Conservation (phyloP, 176 grass and related monocot species). For the Bothriochloa decipiens region DNA sequence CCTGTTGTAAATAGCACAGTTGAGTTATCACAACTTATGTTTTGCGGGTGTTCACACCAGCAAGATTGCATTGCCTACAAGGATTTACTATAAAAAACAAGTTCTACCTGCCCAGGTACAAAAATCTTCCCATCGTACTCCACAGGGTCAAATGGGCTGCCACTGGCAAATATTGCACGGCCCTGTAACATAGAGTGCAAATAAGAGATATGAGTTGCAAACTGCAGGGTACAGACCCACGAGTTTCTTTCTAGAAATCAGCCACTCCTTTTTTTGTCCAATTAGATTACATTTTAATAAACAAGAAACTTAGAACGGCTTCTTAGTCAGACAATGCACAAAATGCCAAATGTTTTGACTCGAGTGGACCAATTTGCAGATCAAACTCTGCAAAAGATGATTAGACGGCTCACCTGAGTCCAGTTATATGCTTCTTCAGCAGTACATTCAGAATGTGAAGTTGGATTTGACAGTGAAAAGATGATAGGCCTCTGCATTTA, state of each 20-base stretch:
- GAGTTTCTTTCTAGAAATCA: not conserved
- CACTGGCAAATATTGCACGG: constrained; percentile 93
- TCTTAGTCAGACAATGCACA: not conserved
- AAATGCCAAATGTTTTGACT: not conserved
- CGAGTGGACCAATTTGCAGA: not conserved
- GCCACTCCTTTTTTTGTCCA: not conserved
- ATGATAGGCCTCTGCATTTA: constrained; percentile 80
- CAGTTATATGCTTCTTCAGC: constrained; percentile 90
- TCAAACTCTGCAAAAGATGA: not conserved
- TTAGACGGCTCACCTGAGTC: constrained; percentile 60
- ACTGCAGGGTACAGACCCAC: not conserved
- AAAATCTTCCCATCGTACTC: constrained; percentile 72
- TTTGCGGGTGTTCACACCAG: not conserved
- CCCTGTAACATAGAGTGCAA: constrained; percentile 49
- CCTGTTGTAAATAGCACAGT: constrained; percentile 41
- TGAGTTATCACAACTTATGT: constrained; percentile 21
- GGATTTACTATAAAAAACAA: constrained; percentile 24
- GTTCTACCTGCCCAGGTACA: constrained; percentile 82
- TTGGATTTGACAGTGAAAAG: constrained; percentile 88
- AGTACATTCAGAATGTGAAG: constrained; percentile 91
- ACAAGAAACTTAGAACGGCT: not conserved
- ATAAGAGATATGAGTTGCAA: constrained; percentile 26
- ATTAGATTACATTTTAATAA: constrained; percentile 24
- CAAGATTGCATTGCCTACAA: not conserved
- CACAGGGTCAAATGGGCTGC: constrained; percentile 94